Evolutionary conservation across 345 rosid genomes (phyloP).

Genomic region (Pistacia vera): DNA sequence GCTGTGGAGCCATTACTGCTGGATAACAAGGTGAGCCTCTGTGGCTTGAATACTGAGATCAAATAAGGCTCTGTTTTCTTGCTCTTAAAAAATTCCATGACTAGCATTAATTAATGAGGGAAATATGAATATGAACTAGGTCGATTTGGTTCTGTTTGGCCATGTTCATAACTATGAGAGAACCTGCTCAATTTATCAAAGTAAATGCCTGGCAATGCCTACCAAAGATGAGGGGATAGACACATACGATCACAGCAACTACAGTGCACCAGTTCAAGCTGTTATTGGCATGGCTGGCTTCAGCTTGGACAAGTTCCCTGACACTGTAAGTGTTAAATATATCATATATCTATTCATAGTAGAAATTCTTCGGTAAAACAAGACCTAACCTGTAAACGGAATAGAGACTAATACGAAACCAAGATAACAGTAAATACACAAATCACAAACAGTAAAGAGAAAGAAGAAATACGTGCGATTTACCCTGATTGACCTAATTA

Average conservation of each 20-base stretch:
- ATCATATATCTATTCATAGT: not conserved
- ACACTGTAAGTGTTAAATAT: slow-evolving; percentile 26
- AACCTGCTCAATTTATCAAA: slow-evolving; percentile 49
- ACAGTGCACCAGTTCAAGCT: slow-evolving; percentile 60
- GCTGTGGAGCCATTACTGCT: slow-evolving; percentile 54
- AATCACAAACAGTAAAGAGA: too few relatives aligned
- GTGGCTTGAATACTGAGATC: not conserved
- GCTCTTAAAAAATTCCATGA: not conserved
- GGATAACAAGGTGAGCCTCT: slow-evolving; percentile 43
- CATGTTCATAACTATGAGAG: slow-evolving; percentile 79
- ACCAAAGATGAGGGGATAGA: slow-evolving; percentile 51
- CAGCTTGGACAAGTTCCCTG: slow-evolving; percentile 40
- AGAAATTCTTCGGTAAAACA: not conserved
- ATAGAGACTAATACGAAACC: too few relatives aligned
- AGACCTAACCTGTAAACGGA: too few relatives aligned
- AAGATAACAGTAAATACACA: too few relatives aligned
- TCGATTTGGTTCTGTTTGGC: slow-evolving; percentile 57
- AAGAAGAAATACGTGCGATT: too few relatives aligned
- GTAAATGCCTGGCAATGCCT: slow-evolving; percentile 53
- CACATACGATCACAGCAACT: slow-evolving; percentile 55
- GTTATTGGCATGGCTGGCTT: slow-evolving; percentile 77
- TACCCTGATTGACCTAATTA: too few relatives aligned
- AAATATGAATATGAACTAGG: slow-evolving; percentile 33
- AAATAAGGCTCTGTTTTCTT: not conserved
- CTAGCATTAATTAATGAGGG: too few relatives aligned